Base-by-base conservation (phyloP, 306 rosid species). In the Calophaca sinica region DNA sequence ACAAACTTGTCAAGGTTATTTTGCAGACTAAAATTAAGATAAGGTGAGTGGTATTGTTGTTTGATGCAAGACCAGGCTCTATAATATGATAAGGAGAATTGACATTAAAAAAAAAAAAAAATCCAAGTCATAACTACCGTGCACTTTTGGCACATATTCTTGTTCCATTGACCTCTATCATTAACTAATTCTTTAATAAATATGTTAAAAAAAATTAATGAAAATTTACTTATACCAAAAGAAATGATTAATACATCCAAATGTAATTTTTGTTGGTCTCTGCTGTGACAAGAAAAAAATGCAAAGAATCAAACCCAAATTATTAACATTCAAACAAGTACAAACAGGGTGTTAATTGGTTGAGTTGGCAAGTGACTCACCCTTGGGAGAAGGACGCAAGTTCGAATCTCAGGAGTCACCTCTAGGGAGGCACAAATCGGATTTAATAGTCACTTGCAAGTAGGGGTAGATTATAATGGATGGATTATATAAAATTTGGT, bases 61-160 rank as follows among this genome's bases (percentile, higher is more conserved):
- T 75, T 68, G 57, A 32, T 52, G 80, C 63, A 31, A 61, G 61
- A 49, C 39, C 35, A 77, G 57, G 61, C 50, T 71, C 48, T 57
- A 57, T 36, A 46, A 51, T 53, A 82, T 49, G 31, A 72, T 70
- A 13, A 32, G 26, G 51, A 50, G 12, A 36, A 6, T 38, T 65
- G 54, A 77, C 50, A 31, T 15, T 39, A 5, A 39, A 6, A 39
- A 42, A 42, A 7, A 42, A 42, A 39, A 68, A 57, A 29, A 72
- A 77, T 59, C 9, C 9, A 50, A 72, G 50, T n/a, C 36, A 66
- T 10, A 49, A 66, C 3, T 59, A 60, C 62, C 9, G 9, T 9
- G 58, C 71, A 73, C 69, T 35, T 73, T 78, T 67, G 52, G 70
- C 73, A 59, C 75, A 59, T 49, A 77, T 48, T 77, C 71, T 38